Evolutionary conservation across 495 filamentous ascomycete species (phyloP), one percentile per base, ranked within the genome.

Genomic region (Sabuloglossum arenarium): DNA sequence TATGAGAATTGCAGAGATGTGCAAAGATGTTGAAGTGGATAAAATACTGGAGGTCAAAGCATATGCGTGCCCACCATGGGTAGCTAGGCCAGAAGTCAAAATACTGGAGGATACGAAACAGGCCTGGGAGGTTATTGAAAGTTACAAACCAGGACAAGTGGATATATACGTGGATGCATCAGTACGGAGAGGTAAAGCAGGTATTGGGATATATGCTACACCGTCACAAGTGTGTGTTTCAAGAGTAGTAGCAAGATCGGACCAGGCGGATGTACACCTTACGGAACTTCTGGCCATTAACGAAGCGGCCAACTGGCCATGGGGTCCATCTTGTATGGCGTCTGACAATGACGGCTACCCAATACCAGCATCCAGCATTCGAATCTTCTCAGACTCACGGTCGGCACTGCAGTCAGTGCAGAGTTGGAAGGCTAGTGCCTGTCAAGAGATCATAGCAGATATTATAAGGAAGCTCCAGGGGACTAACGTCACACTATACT

Each of bases 391-490:
- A 24, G 57, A 61, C 53, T 19, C 47, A 27, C 55, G 58, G 59
- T 61, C 42, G n/a, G 52, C 56, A 39, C 51, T 61, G 31, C 49
- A 43, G 28, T 61, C 52, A 50, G 53, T 61, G 34, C 51, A 47
- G 37, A 61, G 59, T 29, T 61, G 43, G 59, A 51, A 39, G 43
- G 56, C 56, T 6, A 58, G 59, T 52, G 49, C 55, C 21, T 60
- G 46, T 32, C 49, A 60, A 27, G 55, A 46, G 30, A 45, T 60
- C 12, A 49, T 61, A 34, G 53, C 21, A 10, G 59, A 55, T 32
- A 61, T 61, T 54, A 56, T 61, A 11, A 59, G 56, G 53, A 61
- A 61, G 53, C 59, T 61, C 9, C 34, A 46, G 2, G 56, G 46
- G 39, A 54, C 1, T 32, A 61, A 59, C 23, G 31, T 56, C 52